Evolutionary conservation across 1,284 basidiomycete genomes (phyloP), one percentile per base, ranked within the genome.

Genomic region (Cystobasidiaceae sp.): DNA sequence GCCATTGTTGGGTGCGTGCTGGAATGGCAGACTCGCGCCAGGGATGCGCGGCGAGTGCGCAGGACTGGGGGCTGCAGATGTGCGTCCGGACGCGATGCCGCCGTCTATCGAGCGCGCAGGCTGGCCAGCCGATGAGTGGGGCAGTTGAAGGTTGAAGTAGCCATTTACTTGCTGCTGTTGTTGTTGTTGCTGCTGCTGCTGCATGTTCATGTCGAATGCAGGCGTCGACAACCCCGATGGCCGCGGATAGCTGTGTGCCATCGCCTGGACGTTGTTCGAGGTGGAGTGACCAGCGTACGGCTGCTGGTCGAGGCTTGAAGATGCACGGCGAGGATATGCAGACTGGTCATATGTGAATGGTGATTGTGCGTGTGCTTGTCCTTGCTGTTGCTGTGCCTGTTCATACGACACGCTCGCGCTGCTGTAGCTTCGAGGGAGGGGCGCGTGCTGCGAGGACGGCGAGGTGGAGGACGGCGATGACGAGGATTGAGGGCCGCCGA

Each of bases 141-240:
- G n/a, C n/a, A n/a, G n/a, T 5, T 23, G 43, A 21, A 9, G 9
- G 27, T 28, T 28, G 46, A 62, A 62, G 49, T 62, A 62, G 2
- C 59, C 59, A 27, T n/a, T n/a, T n/a, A n/a, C n/a, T n/a, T n/a
- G n/a, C n/a, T n/a, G n/a, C n/a, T n/a, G n/a, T n/a, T n/a, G 48
- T 1, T n/a, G 21, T 17, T 13, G 60, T 37, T 44, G 60, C 51
- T 13, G 28, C 33, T 27, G 49, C 46, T 2, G 8, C 9, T 32
- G 21, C 60, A 33, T n/a, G n/a, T 8, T 39, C 9, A 28, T 23
- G 9, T 33, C 21, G 4, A 25, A 32, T 19, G 30, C 37, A 1
- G 55, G 63, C 0, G 63, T 57, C 23, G 56, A 66, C 13, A 55
- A 19, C 3, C 33, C 61, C 23, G 61, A 30, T 5, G 61, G 52